Conservation (phyloP, 257 asterid genomes). For the Nicotiana sylvestris region DNA sequence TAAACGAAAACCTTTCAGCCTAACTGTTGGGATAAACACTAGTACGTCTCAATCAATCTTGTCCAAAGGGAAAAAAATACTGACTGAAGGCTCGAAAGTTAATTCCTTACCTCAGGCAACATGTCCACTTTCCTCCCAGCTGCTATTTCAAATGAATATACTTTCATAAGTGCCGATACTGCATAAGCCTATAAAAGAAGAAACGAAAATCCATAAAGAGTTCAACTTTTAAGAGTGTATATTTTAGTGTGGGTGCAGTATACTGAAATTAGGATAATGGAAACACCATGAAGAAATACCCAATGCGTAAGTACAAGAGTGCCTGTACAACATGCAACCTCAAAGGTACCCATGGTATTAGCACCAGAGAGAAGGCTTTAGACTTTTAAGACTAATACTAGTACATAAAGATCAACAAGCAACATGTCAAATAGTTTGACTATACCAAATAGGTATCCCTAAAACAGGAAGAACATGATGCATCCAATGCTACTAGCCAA, state of each 20-base stretch:
- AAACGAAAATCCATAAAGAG: conserved; percentile 14
- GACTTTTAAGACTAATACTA: neutral
- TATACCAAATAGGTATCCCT: neutral
- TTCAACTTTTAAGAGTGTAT: neutral
- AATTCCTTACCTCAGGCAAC: conserved; percentile 72
- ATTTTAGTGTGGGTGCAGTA: neutral
- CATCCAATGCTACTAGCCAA: neutral
- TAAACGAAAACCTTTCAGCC: neutral
- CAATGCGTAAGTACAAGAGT: neutral
- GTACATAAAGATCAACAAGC: neutral
- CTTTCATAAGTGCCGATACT: conserved; percentile 81
- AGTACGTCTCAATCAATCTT: neutral
- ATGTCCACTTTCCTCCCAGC: conserved; percentile 86
- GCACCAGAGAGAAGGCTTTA: neutral
- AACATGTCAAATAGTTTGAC: neutral
- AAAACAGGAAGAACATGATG: neutral
- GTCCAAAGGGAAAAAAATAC: neutral
- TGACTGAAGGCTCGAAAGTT: neutral
- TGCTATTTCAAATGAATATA: conserved; percentile 88
- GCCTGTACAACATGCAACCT: neutral
- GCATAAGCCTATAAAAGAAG: conserved; percentile 73
- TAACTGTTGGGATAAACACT: neutral
- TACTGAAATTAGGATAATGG: neutral
- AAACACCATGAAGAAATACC: neutral
- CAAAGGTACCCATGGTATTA: neutral